Conservation (phyloP, 2,329 filamentous ascomycete species). For the Fusarium nygamai region DNA sequence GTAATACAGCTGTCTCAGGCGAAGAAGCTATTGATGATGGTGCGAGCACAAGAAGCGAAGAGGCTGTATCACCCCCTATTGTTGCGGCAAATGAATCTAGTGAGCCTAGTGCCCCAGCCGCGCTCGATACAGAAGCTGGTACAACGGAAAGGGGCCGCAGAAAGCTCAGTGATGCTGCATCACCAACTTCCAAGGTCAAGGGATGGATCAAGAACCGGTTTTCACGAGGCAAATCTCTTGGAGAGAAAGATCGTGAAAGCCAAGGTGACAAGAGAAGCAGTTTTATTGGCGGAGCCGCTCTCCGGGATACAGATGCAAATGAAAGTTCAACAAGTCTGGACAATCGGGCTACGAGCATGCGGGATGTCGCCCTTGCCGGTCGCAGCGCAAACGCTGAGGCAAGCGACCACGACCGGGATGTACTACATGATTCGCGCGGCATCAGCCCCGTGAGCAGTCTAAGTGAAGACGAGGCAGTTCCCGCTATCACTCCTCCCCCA, state of each 20-base stretch:
- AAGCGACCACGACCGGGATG: conserved; percentile 28
- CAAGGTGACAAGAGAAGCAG: conserved; percentile 50
- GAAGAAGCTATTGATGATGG: conserved; percentile 22
- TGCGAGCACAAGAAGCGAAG: conserved; percentile 22
- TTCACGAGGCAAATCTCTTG: conserved; percentile 53
- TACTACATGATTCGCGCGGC: conserved; percentile 45
- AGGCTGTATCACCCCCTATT: background rate
- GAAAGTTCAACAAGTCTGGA: conserved; percentile 57
- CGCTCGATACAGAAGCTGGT: conserved; percentile 29
- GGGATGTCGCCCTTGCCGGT: conserved; percentile 59
- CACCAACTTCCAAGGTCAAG: conserved; percentile 57
- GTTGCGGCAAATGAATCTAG: background rate
- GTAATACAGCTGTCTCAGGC: conserved; percentile 27
- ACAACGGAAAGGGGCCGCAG: conserved; percentile 25
- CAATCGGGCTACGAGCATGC: conserved; percentile 54
- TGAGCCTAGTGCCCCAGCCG: background rate
- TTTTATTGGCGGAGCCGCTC: conserved; percentile 63
- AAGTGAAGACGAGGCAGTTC: conserved; percentile 32
- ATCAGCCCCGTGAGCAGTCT: conserved; percentile 53
- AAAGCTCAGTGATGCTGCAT: conserved; percentile 38
- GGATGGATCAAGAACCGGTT: conserved; percentile 67
- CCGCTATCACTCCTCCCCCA: conserved; percentile 51
- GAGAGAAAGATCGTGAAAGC: conserved; percentile 52
- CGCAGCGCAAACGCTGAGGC: conserved; percentile 41
- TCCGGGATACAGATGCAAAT: conserved; percentile 55